Base-by-base conservation (phyloP, 2,329 filamentous ascomycete genomes). In the Diaporthe sp. region DNA sequence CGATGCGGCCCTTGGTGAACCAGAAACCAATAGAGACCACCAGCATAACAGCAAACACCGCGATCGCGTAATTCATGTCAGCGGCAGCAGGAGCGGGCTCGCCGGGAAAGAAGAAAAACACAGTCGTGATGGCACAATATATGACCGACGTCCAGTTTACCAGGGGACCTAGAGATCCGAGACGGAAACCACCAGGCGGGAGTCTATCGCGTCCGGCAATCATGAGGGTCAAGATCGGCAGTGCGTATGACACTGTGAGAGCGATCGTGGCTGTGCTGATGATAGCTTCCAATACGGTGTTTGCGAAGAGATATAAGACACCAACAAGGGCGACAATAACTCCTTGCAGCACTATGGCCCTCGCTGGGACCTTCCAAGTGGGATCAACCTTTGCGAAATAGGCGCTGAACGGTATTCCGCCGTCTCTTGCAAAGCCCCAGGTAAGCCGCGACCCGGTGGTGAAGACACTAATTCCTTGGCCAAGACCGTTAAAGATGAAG, bases 21-120 rank as follows among this genome's bases (percentile, higher is more conserved):
- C 88, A 90, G 76, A 90, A 90, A 0, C 81, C 83, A 1, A 89
- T 53, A 0, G 88, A 84, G 10, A 90, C 83, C 3, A 89, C 82
- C 71, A 90, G 77, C 88, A 90, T 89, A 31, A 90, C 84, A 1
- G 87, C 89, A 78, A 90, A 90, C 0, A 90, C 88, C 1, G 86
- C 89, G 78, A 90, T 90, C 8, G 89, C 89, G 78, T 87, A 90
- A 80, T 90, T 90, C 89, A 90, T 90, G 76, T 90, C 87, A n/a
- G 82, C 81, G 0, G 83, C 80, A 0, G 84, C 77, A 0, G 89
- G 88, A 75, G 85, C 85, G 0, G 88, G 89, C 0, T 74, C 76
- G 0, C 81, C 81, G 0, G 88, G 88, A 78, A 90, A 90, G 79
- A 90, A 88, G 85, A 90, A 90, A 81, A 90, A 90, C 37, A 90